Evolutionary conservation across 2,329 filamentous ascomycete genomes (phyloP).

Genomic region (Ceratocystis alfenasii): DNA sequence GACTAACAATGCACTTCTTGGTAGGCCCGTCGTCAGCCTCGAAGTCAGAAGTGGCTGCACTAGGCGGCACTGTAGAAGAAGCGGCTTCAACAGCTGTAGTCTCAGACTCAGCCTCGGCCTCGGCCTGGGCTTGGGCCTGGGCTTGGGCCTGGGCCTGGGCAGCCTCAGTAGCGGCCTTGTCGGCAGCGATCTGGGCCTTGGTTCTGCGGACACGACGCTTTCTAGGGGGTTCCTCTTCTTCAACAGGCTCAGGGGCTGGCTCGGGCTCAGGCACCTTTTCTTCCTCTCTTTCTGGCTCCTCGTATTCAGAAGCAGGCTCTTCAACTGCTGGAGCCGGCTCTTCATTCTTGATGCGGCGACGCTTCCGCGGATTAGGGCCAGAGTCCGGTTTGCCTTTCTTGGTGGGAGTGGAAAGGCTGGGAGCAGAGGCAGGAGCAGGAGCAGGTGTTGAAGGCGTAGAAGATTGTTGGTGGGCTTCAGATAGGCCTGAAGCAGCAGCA

Average conservation of each 20-base stretch:
- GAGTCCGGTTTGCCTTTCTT: background rate
- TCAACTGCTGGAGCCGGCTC: conserved; percentile 1
- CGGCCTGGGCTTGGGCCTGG: background rate
- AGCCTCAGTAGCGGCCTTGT: conserved; percentile 17
- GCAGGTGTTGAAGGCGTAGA: conserved; percentile 8
- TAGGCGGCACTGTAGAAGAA: background rate
- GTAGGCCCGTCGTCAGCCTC: conserved; percentile 10
- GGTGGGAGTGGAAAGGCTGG: conserved; percentile 4
- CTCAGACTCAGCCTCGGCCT: background rate
- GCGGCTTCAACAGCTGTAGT: background rate
- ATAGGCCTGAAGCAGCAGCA: background rate
- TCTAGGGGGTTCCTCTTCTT: conserved; percentile 30
- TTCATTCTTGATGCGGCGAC: conserved; percentile 19
- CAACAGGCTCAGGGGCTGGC: conserved; percentile 25
- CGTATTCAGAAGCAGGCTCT: background rate
- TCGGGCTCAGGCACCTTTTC: conserved; percentile 25
- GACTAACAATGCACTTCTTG: conserved; percentile 16
- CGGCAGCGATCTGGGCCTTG: conserved; percentile 18
- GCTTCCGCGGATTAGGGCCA: conserved; percentile 18
- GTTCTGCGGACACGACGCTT: conserved; percentile 26
- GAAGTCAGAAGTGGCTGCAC: background rate
- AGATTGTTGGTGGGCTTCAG: conserved; percentile 3
- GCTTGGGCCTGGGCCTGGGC: background rate
- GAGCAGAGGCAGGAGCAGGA: background rate
- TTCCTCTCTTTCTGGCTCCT: conserved; percentile 8